phyloP scores from a whole-genome alignment of 306 rosid species.

The Urtica urens region DNA sequence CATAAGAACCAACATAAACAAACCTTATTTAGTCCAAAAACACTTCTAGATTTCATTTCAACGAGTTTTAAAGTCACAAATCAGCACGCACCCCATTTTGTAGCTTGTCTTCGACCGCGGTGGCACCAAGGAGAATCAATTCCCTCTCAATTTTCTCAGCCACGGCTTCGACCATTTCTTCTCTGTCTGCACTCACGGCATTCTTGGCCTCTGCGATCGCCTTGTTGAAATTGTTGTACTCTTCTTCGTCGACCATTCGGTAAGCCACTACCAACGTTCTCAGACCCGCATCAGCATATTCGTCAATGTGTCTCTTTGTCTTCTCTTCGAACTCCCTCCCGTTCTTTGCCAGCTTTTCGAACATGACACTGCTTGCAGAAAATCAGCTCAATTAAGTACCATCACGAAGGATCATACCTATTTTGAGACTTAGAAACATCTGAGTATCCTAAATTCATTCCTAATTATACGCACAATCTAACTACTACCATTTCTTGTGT shows the following conservation, averaged over 20 bases:
- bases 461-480: no score
- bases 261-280: conserved; percentile 88
- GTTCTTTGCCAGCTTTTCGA: conserved; percentile 67
- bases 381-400: conserved; percentile 8
- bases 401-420: neutral
- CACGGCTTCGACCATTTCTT: conserved; percentile 53
- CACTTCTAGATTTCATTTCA: neutral
- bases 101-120: conserved; percentile 98
- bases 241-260: conserved; percentile 64
- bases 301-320: conserved; percentile 56
- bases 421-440: no score
- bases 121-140: conserved; percentile 93
- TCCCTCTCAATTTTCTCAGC: conserved; percentile 69
- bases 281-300: conserved; percentile 96
- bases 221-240: conserved; percentile 43
- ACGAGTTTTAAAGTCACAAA: neutral
- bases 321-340: conserved; percentile 74
- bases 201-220: conserved; percentile 69
- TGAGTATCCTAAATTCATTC: no score
- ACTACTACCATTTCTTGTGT: no score
- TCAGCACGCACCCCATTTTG: conserved; percentile 74
- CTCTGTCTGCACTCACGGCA: conserved; percentile 64
- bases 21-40: neutral
- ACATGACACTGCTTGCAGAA: conserved; percentile 68
- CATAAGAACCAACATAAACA: conserved; percentile 12